phyloP scores from a whole-genome alignment of 257 asterid genomes.

The Ocimum tenuiflorum region DNA sequence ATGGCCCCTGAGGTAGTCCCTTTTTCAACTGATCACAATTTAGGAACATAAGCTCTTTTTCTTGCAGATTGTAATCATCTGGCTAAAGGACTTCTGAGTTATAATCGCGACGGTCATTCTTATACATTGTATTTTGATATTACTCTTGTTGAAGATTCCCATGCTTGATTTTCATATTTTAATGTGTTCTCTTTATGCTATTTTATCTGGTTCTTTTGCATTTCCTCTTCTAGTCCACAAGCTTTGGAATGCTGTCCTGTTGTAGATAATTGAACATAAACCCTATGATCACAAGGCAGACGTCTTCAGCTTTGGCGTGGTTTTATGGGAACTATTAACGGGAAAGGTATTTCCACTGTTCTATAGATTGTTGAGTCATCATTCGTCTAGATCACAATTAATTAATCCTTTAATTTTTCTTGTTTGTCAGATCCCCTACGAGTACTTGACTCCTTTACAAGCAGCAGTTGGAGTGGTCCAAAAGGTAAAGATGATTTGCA shows the following conservation, averaged over 20 bases:
- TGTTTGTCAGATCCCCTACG: constrained; percentile 74
- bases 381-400: background rate
- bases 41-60: background rate
- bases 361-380: background rate
- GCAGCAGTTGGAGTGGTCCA: constrained; percentile 99
- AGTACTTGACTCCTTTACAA: constrained; percentile 86
- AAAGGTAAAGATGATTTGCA: constrained; percentile 39
- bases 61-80: background rate
- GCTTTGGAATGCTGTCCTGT: constrained; percentile 12
- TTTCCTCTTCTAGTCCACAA: background rate
- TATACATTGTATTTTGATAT: background rate
- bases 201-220: background rate
- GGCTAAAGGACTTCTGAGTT: background rate
- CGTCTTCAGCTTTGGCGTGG: constrained; percentile 86
- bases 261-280: constrained; percentile 88
- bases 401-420: background rate
- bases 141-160: background rate
- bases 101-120: background rate
- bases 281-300: constrained; percentile 97
- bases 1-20: constrained; percentile 96
- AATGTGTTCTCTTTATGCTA: too few relatives aligned
- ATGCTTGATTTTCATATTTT: background rate
- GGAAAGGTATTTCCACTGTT: constrained; percentile 61
- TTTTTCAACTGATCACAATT: constrained; percentile 14
- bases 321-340: constrained; percentile 83